These are phyloP conservation scores for Rhodotorula mucilaginosa DNA, from an alignment of 1,284 basidiomycete genomes.

Conservation along the genomic window DNA sequence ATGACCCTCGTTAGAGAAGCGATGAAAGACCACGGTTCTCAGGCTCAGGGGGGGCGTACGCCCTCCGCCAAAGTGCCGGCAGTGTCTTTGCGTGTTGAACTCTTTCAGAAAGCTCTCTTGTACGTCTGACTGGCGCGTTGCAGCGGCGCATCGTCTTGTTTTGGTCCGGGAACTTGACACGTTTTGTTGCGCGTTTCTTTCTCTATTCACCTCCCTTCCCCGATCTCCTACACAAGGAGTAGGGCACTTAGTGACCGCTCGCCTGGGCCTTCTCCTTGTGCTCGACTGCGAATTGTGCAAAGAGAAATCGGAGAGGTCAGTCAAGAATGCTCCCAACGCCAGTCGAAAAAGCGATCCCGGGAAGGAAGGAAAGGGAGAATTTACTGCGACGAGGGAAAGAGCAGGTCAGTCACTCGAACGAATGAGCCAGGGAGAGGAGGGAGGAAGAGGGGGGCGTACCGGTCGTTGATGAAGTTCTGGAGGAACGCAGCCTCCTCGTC, in stretches of 20 bases:
- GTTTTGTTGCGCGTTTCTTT: background rate
- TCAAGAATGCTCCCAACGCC: background rate
- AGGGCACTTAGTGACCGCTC: slow-evolving; percentile 9
- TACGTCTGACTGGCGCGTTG: too few relatives aligned
- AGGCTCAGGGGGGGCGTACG: too few relatives aligned
- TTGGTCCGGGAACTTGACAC: background rate
- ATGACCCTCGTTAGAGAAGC: too few relatives aligned
- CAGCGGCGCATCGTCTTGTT: too few relatives aligned
- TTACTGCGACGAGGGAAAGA: too few relatives aligned
- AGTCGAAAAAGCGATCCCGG: too few relatives aligned
- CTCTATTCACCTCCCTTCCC: background rate
- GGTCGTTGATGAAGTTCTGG: slow-evolving; percentile 37
- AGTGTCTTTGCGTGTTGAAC: too few relatives aligned
- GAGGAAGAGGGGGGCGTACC: background rate
- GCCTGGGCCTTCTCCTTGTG: slow-evolving; percentile 30
- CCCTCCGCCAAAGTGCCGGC: too few relatives aligned
- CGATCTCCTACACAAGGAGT: background rate
- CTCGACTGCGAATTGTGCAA: slow-evolving; percentile 12
- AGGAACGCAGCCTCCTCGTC: slow-evolving; percentile 35
- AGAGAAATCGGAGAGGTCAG: too few relatives aligned
- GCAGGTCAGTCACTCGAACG: background rate
- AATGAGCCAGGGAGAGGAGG: background rate
- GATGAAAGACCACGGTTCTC: too few relatives aligned
- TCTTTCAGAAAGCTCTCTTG: too few relatives aligned
- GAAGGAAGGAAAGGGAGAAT: background rate